phyloP scores from a whole-genome alignment of 352 stramenopile species.

The Elongisporangium senticosum region DNA sequence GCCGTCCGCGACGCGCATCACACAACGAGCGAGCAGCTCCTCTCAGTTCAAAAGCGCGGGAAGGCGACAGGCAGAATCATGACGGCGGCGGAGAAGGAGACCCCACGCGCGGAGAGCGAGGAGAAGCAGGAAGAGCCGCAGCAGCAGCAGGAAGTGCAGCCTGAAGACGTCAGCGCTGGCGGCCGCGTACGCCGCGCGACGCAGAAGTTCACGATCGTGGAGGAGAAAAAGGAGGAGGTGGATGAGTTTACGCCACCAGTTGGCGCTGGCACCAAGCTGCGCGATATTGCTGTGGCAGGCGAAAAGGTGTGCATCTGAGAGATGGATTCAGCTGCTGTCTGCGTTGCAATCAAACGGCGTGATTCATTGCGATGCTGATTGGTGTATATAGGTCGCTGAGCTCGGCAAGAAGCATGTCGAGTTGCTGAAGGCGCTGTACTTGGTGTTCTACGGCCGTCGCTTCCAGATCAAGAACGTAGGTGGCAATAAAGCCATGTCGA shows the following conservation, averaged over 20 bases:
- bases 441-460: slow-evolving; percentile 67
- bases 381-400: slow-evolving; percentile 35
- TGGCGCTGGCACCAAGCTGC: slow-evolving; percentile 47
- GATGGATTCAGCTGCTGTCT: not conserved
- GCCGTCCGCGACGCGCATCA: not conserved
- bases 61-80: slow-evolving; percentile 2
- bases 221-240: slow-evolving; percentile 39
- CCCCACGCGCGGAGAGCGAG: slow-evolving; percentile 1
- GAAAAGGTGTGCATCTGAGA: slow-evolving; percentile 31
- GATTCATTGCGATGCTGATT: not conserved
- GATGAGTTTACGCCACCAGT: slow-evolving; percentile 58
- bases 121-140: slow-evolving; percentile 8
- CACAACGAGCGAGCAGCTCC: not conserved
- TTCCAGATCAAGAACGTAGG: slow-evolving; percentile 79
- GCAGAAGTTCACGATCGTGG: slow-evolving; percentile 60
- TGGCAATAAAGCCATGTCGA: not conserved
- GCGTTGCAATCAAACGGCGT: not conserved
- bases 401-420: slow-evolving; percentile 70
- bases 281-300: slow-evolving; percentile 52
- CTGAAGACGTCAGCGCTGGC: slow-evolving; percentile 21
- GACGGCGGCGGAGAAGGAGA: not conserved
- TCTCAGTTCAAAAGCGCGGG: slow-evolving; percentile 14
- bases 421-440: slow-evolving; percentile 76
- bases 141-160: slow-evolving; percentile 6
- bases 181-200: slow-evolving; percentile 54